Conservation (phyloP, 106 monocot species). For the Alisma plantagoaquatica region DNA sequence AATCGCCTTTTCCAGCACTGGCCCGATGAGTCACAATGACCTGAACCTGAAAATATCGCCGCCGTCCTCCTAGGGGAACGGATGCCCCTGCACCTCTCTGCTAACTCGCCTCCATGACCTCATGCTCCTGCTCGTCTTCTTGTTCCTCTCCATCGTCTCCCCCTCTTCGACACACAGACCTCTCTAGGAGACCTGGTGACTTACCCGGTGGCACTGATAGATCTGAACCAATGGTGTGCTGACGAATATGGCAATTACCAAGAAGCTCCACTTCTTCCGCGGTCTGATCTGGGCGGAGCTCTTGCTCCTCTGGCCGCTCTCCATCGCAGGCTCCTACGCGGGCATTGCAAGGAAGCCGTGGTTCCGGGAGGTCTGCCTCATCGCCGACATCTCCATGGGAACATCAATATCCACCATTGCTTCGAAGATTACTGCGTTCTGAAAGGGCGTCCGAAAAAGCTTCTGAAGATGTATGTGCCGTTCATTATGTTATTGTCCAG, state of each 20-base stretch:
- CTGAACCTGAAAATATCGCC: too few species aligned
- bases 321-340: slow-evolving; percentile 12
- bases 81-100: too few species aligned
- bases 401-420: too few species aligned
- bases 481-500: too few species aligned
- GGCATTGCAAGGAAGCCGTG: slow-evolving; percentile 8
- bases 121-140: slow-evolving; percentile 11
- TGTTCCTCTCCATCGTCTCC: slow-evolving; percentile 7
- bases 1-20: too few species aligned
- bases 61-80: neutral
- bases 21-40: too few species aligned
- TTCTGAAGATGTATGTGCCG: too few species aligned
- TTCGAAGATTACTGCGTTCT: too few species aligned
- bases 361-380: slow-evolving; percentile 13
- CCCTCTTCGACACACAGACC: slow-evolving; percentile 18
- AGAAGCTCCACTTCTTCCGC: slow-evolving; percentile 15
- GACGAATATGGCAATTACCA: slow-evolving; percentile 16
- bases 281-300: slow-evolving; percentile 22
- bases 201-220: slow-evolving; percentile 2
- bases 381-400: slow-evolving; percentile 7
- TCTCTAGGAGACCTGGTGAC: neutral
- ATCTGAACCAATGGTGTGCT: slow-evolving; percentile 10
- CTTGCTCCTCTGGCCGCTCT: slow-evolving; percentile 15
- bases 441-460: too few species aligned
- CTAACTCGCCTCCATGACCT: neutral